These are phyloP conservation scores for Auricularia cornea DNA, from an alignment of 768 basidiomycete genomes.

Conservation along the genomic window DNA sequence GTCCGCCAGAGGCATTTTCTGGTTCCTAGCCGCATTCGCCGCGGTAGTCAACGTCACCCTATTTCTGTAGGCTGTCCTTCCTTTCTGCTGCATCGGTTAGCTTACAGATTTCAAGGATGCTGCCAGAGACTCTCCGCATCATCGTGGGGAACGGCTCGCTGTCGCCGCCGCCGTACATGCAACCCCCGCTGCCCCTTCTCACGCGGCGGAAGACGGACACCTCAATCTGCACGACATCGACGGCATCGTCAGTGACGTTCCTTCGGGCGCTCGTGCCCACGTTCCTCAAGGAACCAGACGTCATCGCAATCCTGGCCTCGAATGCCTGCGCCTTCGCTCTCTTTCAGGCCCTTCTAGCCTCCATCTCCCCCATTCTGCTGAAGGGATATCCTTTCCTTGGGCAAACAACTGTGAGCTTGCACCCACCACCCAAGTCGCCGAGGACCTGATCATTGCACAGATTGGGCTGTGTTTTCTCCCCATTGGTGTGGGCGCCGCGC, in stretches of 20 bases:
- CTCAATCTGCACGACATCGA: neutral
- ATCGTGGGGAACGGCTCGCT: slow-evolving; percentile 41
- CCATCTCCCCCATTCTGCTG: slow-evolving; percentile 53
- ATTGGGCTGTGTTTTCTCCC: slow-evolving; percentile 74
- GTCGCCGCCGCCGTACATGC: slow-evolving; percentile 21
- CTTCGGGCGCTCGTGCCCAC: slow-evolving; percentile 5
- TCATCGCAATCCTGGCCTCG: slow-evolving; percentile 45
- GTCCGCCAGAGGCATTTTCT: slow-evolving; percentile 39
- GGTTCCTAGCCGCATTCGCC: slow-evolving; percentile 48
- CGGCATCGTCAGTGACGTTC: neutral
- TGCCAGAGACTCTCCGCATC: slow-evolving; percentile 36
- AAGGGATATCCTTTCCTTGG: slow-evolving; percentile 48
- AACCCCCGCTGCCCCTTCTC: slow-evolving; percentile 24
- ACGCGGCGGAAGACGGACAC: slow-evolving; percentile 5
- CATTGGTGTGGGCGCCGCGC: slow-evolving; percentile 60
- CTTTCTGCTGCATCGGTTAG: neutral
- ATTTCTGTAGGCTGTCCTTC: slow-evolving; percentile 30
- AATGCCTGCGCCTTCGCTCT: slow-evolving; percentile 46
- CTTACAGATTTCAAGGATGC: slow-evolving; percentile 18
- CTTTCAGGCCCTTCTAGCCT: slow-evolving; percentile 52
- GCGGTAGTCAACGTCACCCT: slow-evolving; percentile 39
- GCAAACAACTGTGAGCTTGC: slow-evolving; percentile 30
- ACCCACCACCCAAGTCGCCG: neutral
- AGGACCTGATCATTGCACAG: slow-evolving; percentile 16
- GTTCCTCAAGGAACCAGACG: slow-evolving; percentile 47